Evolutionary conservation across 2,329 filamentous ascomycete genomes (phyloP).

Genomic region (Fusarium aywerte): DNA sequence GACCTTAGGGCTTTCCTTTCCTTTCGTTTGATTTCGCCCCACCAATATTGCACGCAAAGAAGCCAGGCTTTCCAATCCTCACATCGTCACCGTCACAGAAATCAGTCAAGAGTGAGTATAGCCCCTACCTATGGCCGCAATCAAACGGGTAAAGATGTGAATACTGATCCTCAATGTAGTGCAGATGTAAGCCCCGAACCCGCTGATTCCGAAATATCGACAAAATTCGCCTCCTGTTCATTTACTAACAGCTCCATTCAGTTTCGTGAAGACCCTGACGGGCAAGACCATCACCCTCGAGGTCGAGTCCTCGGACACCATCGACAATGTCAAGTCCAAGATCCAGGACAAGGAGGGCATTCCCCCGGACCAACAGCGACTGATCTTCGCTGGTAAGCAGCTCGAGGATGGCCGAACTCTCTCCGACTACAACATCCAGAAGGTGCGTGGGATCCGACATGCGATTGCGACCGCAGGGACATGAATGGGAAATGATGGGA

Average conservation of each 20-base stretch:
- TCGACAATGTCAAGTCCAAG: conserved; percentile 99
- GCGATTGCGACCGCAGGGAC: conserved; percentile 3
- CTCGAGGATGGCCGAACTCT: conserved; percentile 98
- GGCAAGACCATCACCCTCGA: conserved; percentile 99
- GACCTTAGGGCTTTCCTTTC: conserved; percentile 52
- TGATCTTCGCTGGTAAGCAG: conserved; percentile 99
- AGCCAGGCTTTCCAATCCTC: conserved; percentile 51
- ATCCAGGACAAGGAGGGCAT: conserved; percentile 99
- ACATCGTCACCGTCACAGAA: conserved; percentile 61
- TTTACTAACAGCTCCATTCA: conserved; percentile 56
- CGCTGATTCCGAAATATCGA: conserved; percentile 41
- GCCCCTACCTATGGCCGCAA: conserved; percentile 25
- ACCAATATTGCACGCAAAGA: conserved; percentile 57
- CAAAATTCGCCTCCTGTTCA: conserved; percentile 23
- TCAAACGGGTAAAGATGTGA: conserved; percentile 19
- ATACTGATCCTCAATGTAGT: conserved; percentile 62
- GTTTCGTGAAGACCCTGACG: conserved; percentile 99
- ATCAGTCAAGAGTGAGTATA: conserved; percentile 68
- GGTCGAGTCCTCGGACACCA: conserved; percentile 98
- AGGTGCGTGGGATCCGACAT: conserved; percentile 68
- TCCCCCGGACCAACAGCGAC: conserved; percentile 95
- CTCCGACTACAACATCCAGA: conserved; percentile 99
- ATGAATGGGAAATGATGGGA: not conserved
- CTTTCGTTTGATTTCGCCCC: conserved; percentile 51
- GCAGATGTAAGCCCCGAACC: conserved; percentile 80